Conservation (phyloP, 345 rosid genomes). For the Eucalyptus caleyi region DNA sequence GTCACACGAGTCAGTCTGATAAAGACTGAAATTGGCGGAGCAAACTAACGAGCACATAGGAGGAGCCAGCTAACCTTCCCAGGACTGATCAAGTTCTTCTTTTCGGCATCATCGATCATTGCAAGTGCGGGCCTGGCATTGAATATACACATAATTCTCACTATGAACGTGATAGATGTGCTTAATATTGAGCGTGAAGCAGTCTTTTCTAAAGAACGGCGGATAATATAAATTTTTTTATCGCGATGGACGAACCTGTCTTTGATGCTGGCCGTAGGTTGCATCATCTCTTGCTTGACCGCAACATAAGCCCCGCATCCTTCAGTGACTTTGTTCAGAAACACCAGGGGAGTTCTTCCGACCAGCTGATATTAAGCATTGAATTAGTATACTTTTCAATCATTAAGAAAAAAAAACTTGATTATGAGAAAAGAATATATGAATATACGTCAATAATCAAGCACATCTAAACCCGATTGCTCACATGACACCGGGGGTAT, state of each 20-base stretch:
- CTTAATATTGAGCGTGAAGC: not conserved
- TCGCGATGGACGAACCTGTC: conserved; percentile 41
- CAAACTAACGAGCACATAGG: not conserved
- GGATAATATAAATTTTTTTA: not conserved
- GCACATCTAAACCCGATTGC: not conserved
- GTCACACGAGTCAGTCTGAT: not conserved
- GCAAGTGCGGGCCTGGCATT: conserved; percentile 66
- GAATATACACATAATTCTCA: not conserved
- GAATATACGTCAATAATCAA: not conserved
- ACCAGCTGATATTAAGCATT: conserved; percentile 32
- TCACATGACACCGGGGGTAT: not conserved
- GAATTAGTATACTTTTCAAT: not conserved
- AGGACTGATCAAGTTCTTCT: conserved; percentile 58
- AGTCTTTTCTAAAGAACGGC: not conserved
- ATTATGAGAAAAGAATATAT: not conserved
- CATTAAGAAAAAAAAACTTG: not conserved
- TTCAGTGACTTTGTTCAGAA: conserved; percentile 72
- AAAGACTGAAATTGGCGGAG: not conserved
- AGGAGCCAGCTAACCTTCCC: conserved; percentile 39
- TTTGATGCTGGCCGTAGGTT: conserved; percentile 87
- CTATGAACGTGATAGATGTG: not conserved
- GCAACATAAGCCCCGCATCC: conserved; percentile 90
- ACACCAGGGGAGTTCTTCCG: conserved; percentile 80
- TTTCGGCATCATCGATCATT: conserved; percentile 81
- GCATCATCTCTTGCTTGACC: conserved; percentile 89